Conservation (phyloP, 495 filamentous ascomycete genomes). For the Daldinia caldariorum region DNA sequence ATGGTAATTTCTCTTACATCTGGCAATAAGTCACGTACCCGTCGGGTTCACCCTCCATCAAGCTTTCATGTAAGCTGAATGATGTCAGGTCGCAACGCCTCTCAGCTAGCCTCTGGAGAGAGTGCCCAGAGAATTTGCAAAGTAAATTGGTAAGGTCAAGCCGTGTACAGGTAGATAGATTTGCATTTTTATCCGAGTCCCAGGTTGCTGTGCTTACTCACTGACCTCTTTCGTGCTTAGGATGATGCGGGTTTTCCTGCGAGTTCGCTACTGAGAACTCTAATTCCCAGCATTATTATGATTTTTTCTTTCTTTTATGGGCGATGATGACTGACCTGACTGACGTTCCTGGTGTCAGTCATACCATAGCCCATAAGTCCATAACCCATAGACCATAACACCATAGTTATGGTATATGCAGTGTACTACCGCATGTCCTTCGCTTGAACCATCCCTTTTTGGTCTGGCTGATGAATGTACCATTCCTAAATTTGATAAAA, state of each 20-base stretch:
- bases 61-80: slow-evolving; percentile 36
- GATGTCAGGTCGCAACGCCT: slow-evolving; percentile 33
- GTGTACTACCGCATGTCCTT: slow-evolving; percentile 17
- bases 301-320: background rate
- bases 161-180: background rate
- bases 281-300: slow-evolving; percentile 25
- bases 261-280: slow-evolving; percentile 25
- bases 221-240: slow-evolving; percentile 18
- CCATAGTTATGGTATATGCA: slow-evolving; percentile 5
- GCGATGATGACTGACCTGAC: slow-evolving; percentile 1
- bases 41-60: slow-evolving; percentile 6
- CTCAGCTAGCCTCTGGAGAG: slow-evolving; percentile 34
- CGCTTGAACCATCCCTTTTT: slow-evolving; percentile 40
- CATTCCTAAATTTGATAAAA: slow-evolving; percentile 27
- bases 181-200: slow-evolving; percentile 6
- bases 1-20: background rate
- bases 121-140: background rate
- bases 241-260: slow-evolving; percentile 4
- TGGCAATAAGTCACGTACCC: background rate
- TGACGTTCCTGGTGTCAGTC: background rate
- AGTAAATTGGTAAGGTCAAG: background rate
- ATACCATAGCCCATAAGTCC: background rate
- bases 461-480: slow-evolving; percentile 28
- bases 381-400: background rate
- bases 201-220: slow-evolving; percentile 27